A percentile compares a stretch with the other conserved stretches of the same genome.
Conservation (phyloP, 495 filamentous ascomycete genomes). For the Tuber microsphaerosporum region DNA sequence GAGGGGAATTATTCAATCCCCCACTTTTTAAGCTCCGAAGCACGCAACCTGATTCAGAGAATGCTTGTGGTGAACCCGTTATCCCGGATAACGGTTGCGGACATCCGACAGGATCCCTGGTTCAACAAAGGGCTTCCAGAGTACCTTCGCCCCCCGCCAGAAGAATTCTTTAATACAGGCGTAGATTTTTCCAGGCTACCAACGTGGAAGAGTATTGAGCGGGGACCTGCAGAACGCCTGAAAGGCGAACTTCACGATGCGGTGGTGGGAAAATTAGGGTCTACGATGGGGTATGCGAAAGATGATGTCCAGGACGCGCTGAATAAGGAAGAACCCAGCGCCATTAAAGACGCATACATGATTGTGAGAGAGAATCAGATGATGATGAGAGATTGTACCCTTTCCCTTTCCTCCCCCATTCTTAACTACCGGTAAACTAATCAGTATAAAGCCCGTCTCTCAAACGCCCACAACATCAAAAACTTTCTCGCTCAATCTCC, state of each 20-base stretch:
- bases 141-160: slow-evolving; percentile 81
- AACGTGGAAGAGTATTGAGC: slow-evolving; percentile 66
- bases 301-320: slow-evolving; percentile 93
- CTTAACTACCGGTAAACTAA: slow-evolving; percentile 8
- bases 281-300: slow-evolving; percentile 94
- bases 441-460: slow-evolving; percentile 44
- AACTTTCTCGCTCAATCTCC: slow-evolving; percentile 51
- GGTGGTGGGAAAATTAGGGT: slow-evolving; percentile 88
- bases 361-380: slow-evolving; percentile 96
- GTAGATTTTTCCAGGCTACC: slow-evolving; percentile 85
- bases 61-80: slow-evolving; percentile 96
- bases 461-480: slow-evolving; percentile 46
- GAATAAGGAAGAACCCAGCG: slow-evolving; percentile 82
- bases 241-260: slow-evolving; percentile 84
- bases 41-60: slow-evolving; percentile 73
- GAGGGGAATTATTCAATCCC: slow-evolving; percentile 84
- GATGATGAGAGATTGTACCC: slow-evolving; percentile 78
- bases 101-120: slow-evolving; percentile 92
- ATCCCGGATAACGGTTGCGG: slow-evolving; percentile 82
- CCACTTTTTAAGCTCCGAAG: slow-evolving; percentile 75
- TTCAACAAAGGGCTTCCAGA: slow-evolving; percentile 76
- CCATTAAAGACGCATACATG: slow-evolving; percentile 97
- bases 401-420: slow-evolving; percentile 13
- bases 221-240: slow-evolving; percentile 65
- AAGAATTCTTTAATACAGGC: slow-evolving; percentile 89